Conservation (phyloP, 139 green algal genomes). For the Chlorella sorokiniana region DNA sequence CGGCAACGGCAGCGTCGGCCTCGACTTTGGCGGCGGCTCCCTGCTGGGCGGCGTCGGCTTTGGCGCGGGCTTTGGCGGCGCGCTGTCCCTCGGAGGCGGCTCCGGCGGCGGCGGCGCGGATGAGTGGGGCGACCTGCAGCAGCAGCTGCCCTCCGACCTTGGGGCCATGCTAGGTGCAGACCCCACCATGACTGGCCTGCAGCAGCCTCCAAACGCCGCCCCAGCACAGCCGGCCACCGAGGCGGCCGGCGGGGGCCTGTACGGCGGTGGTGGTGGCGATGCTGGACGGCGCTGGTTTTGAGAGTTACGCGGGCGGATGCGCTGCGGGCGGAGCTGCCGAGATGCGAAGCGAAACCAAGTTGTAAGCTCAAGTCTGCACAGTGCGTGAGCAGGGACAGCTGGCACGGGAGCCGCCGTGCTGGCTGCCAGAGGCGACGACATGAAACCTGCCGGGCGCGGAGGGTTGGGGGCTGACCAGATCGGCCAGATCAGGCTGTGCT, state of each 20-base stretch:
- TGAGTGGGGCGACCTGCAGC: constrained; percentile 42
- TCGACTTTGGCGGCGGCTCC: neutral
- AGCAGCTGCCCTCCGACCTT: constrained; percentile 42
- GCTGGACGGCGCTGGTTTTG: too few species aligned
- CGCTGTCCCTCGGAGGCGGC: neutral
- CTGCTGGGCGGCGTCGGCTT: neutral
- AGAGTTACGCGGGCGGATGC: too few species aligned
- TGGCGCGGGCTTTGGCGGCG: neutral
- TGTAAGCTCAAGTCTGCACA: too few species aligned
- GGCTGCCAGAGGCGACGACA: too few species aligned
- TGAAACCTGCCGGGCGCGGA: too few species aligned
- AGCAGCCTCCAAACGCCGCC: neutral
- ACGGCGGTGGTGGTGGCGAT: neutral
- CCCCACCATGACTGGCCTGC: neutral
- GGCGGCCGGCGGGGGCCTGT: neutral
- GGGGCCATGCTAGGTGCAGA: constrained; percentile 40
- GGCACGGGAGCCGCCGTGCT: too few species aligned
- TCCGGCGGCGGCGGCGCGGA: constrained; percentile 2
- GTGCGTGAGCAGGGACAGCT: too few species aligned
- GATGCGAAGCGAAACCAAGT: too few species aligned
- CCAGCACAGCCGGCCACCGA: neutral
- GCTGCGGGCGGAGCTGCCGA: too few species aligned
- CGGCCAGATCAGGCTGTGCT: too few species aligned
- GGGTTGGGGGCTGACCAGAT: too few species aligned
- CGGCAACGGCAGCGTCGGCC: neutral